Evolutionary conservation across 805 yeast genomes (phyloP), one percentile per base, ranked within the genome.

Genomic region (Teunomyces barrocoloradensis): DNA sequence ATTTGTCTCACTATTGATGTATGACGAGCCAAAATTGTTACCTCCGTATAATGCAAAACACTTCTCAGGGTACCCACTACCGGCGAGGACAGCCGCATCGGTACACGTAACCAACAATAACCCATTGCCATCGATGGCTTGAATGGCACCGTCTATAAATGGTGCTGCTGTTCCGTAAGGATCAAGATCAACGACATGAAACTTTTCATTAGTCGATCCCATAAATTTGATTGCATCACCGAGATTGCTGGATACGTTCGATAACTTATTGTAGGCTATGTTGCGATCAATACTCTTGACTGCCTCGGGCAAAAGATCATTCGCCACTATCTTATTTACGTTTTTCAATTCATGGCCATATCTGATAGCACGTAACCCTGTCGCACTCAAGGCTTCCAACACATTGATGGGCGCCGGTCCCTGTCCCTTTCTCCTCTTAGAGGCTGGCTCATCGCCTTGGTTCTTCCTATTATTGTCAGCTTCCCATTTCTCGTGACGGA

Each of bases 101-200:
- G 99, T 94, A 65, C 99, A 94, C 0, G 99, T 94, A 3, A 94
- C 92, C 43, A 94, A 71, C 54, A 94, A 67, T 37, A 94, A 59
- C 1, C 98, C 99, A 47, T 85, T 91, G 55, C 91, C 90, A 42
- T 78, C 79, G n/a, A 91, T 79, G 28, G 85, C 73, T 59, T 89
- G 96, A 28, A 94, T 73, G 0, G 98, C 97, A 28, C 94, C 82
- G 64, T 94, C 99, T 25, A 94, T 76, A 63, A 94, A 94, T 6
- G 99, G 99, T 0, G 97, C 81, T 0, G 97, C 99, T 0, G 97
- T 86, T 27, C 99, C 99, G 62, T 94, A 94, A 0, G 99, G 99
- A 66, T 94, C 99, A 44, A 94, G 75, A 67, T 94, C 99, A 48
- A 94, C 81, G 3, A 89, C 87, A 61, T 94, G 96, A 68, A 85